Percentiles rank a stretch among this genome's conserved stretches.
These are phyloP conservation scores for Populus pruinosa DNA, from an alignment of 345 rosid genomes.

Conservation along the genomic window DNA sequence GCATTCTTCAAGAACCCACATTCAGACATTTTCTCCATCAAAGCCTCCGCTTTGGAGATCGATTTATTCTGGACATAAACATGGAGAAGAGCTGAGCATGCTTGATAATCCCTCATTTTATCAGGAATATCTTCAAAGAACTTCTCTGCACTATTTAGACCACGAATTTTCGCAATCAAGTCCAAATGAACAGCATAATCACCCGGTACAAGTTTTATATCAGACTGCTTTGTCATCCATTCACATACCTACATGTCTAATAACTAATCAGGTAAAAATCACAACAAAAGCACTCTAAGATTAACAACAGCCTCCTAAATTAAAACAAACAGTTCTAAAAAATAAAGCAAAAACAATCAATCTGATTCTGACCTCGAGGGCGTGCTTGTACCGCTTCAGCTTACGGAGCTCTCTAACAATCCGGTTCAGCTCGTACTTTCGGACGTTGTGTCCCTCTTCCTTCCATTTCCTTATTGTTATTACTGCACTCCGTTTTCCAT, in stretches of 20 bases:
- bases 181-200: conserved; percentile 92
- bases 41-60: conserved; percentile 65
- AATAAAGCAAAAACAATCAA: not conserved
- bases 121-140: conserved; percentile 86
- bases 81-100: conserved; percentile 85
- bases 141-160: conserved; percentile 78
- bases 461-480: conserved; percentile 63
- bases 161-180: conserved; percentile 73
- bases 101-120: conserved; percentile 52
- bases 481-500: conserved; percentile 79
- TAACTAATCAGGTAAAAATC: not conserved
- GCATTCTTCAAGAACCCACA: conserved; percentile 60
- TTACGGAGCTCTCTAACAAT: conserved; percentile 84
- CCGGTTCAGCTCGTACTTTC: conserved; percentile 78
- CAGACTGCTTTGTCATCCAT: conserved; percentile 79
- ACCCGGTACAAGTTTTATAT: conserved; percentile 70
- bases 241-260: conserved; percentile 61
- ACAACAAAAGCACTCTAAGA: not conserved
- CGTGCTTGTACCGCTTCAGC: conserved; percentile 80
- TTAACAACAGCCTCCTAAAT: not conserved
- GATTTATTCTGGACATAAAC: conserved; percentile 55
- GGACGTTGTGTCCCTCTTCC: conserved; percentile 64
- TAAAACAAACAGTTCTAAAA: not conserved
- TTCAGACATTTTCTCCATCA: conserved; percentile 73
- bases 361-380: conserved; percentile 58